Evolutionary conservation across 2,329 filamentous ascomycete species (phyloP).

Genomic region (Clonostachys rosea): DNA sequence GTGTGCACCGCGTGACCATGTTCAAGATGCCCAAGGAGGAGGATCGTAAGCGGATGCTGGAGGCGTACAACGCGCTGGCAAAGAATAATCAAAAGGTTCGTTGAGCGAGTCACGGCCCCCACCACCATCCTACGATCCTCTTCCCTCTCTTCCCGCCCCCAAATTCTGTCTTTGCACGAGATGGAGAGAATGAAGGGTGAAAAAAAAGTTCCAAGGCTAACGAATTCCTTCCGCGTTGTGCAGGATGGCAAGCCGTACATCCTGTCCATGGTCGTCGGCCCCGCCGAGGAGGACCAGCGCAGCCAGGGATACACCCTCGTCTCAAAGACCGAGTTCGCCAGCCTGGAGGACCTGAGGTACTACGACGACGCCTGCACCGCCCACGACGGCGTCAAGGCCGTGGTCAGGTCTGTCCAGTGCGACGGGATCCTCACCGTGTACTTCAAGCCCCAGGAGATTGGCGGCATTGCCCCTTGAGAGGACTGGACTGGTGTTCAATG

Average conservation of each 20-base stretch:
- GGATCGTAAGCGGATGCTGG: conserved; percentile 35
- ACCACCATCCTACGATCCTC: conserved; percentile 1
- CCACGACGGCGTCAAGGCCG: conserved; percentile 33
- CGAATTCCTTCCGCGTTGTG: not conserved
- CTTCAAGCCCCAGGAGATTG: conserved; percentile 24
- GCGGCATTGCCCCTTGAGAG: not conserved
- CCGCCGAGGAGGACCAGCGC: conserved; percentile 51
- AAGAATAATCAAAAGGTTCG: conserved; percentile 35
- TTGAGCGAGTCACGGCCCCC: not conserved
- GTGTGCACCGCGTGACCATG: conserved; percentile 44
- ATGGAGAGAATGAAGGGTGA: not conserved
- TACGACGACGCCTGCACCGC: conserved; percentile 54
- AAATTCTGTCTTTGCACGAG: not conserved
- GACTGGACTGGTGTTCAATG: not conserved
- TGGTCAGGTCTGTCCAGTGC: conserved; percentile 19
- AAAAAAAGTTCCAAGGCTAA: not conserved
- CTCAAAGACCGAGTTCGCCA: conserved; percentile 59
- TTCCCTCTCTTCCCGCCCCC: not conserved
- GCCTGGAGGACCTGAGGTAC: conserved; percentile 63
- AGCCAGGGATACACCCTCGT: conserved; percentile 63
- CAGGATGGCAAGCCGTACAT: conserved; percentile 72
- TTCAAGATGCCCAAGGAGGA: conserved; percentile 45
- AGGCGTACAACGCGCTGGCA: conserved; percentile 35
- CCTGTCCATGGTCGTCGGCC: conserved; percentile 46
- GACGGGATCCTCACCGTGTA: conserved; percentile 33